Conservation (phyloP, 495 filamentous ascomycete genomes). For the Penicillium antarcticum region DNA sequence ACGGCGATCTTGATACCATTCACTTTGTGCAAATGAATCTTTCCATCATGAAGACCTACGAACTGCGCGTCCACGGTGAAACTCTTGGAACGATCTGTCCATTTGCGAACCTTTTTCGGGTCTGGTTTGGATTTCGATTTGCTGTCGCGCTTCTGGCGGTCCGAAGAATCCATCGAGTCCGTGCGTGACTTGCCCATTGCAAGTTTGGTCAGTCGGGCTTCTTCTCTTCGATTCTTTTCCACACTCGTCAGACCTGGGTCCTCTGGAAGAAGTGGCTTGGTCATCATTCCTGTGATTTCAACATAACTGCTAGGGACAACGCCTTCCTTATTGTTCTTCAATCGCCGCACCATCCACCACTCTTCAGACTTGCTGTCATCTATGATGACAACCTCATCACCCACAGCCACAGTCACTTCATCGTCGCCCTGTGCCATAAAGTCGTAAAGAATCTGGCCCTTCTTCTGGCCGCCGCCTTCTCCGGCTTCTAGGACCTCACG, state of each 20-base stretch:
- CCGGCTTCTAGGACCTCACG: conserved; percentile 82
- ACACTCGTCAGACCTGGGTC: conserved; percentile 69
- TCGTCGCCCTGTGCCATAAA: conserved; percentile 96
- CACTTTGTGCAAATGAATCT: conserved; percentile 96
- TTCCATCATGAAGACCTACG: conserved; percentile 82
- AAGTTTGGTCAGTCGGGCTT: conserved; percentile 74
- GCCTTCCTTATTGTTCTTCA: conserved; percentile 92
- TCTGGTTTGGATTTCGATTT: conserved; percentile 75
- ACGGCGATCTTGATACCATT: conserved; percentile 99
- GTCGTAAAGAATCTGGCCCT: conserved; percentile 84
- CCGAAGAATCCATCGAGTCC: conserved; percentile 56
- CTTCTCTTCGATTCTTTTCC: conserved; percentile 81
- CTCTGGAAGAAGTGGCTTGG: conserved; percentile 47
- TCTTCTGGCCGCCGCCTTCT: conserved; percentile 66
- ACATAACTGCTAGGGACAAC: conserved; percentile 98
- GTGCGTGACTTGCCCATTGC: conserved; percentile 59
- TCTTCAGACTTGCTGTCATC: conserved; percentile 92
- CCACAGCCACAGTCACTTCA: conserved; percentile 87
- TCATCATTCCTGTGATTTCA: conserved; percentile 68
- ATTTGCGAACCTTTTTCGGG: conserved; percentile 75
- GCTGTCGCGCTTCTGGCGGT: conserved; percentile 61
- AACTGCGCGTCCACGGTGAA: conserved; percentile 99
- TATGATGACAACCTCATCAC: conserved; percentile 86
- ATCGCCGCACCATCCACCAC: conserved; percentile 92
- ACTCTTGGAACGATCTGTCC: conserved; percentile 91